These are phyloP conservation scores for Yarrowia deformans DNA, from an alignment of 805 yeast species.

Conservation along the genomic window DNA sequence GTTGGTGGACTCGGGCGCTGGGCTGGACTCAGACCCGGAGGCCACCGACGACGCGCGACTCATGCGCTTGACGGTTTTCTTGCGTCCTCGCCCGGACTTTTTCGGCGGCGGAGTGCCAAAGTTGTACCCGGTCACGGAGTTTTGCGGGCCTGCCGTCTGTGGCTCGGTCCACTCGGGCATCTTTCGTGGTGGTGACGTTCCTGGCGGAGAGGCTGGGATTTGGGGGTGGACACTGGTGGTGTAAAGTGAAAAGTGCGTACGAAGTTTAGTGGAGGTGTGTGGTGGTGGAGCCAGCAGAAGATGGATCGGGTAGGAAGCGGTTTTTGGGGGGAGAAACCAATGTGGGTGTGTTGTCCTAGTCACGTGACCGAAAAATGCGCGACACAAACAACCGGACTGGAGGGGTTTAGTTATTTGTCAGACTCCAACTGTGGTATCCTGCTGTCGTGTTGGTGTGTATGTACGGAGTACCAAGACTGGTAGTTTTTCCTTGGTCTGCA, in stretches of 20 bases:
- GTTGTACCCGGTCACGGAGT: constrained; percentile 75
- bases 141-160: constrained; percentile 59
- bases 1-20: constrained; percentile 21
- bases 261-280: constrained; percentile 15
- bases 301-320: neutral
- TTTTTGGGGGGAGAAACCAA: too few relatives aligned
- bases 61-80: constrained; percentile 26
- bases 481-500: too few relatives aligned
- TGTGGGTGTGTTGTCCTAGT: too few relatives aligned
- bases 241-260: constrained; percentile 28
- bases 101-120: constrained; percentile 71
- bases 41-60: constrained; percentile 38
- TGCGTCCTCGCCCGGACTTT: constrained; percentile 26
- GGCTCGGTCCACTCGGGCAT: constrained; percentile 62
- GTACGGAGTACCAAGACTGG: too few relatives aligned
- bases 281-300: neutral
- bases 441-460: too few relatives aligned
- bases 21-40: constrained; percentile 18
- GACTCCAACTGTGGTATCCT: too few relatives aligned
- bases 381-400: too few relatives aligned
- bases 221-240: neutral
- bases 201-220: neutral
- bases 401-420: too few relatives aligned
- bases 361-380: too few relatives aligned
- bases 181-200: constrained; percentile 9